A percentile compares a stretch with the other conserved stretches of the same genome.
Conservation (phyloP, 2,329 filamentous ascomycete genomes). For the Aspergillus viridinutans region DNA sequence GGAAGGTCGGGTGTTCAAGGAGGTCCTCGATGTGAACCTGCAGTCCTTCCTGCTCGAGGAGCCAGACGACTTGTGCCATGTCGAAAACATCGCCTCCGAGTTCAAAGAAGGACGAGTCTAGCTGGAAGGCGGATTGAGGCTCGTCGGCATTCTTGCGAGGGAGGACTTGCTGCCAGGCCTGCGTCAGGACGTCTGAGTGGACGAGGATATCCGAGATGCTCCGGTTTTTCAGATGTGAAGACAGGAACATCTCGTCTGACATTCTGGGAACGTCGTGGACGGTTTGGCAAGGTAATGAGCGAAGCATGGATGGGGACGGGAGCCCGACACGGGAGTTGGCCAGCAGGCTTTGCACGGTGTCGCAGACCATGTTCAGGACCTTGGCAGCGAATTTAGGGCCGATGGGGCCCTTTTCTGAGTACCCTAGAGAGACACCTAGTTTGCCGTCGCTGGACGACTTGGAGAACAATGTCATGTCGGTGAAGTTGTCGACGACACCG, state of each 20-base stretch:
- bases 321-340: conserved; percentile 31
- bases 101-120: conserved; percentile 41
- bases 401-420: conserved; percentile 35
- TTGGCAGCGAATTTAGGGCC: conserved; percentile 30
- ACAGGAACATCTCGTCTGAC: conserved; percentile 30
- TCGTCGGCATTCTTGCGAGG: conserved; percentile 17
- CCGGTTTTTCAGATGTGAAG: conserved; percentile 33
- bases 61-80: conserved; percentile 39
- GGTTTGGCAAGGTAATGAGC: conserved; percentile 28
- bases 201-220: conserved; percentile 37
- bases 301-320: conserved; percentile 30
- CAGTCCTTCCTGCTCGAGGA: conserved; percentile 39
- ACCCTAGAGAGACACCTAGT: conserved; percentile 35
- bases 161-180: conserved; percentile 39
- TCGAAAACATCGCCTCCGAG: conserved; percentile 41
- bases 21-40: conserved; percentile 38
- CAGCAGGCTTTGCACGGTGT: conserved; percentile 34
- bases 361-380: conserved; percentile 39
- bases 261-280: conserved; percentile 24
- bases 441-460: conserved; percentile 30
- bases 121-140: conserved; percentile 26
- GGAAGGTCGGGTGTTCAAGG: conserved; percentile 38
- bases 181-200: conserved; percentile 37
- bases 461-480: conserved; percentile 39
- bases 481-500: conserved; percentile 38